Conservation (phyloP, 2,329 filamentous ascomycete genomes). For the Calonectria pauciramosa region DNA sequence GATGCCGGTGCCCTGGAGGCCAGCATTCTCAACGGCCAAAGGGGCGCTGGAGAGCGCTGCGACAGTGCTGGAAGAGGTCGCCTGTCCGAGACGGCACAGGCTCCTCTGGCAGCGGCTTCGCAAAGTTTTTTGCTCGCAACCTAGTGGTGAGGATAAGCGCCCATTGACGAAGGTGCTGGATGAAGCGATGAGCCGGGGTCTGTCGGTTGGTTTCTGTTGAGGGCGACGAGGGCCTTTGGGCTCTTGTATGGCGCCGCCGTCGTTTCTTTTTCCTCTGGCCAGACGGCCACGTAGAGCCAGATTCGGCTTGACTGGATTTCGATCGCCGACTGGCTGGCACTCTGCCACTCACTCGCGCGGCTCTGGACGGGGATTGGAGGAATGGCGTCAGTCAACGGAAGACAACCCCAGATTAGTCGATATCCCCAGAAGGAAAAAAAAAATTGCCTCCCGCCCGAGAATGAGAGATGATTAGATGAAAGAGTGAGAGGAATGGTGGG, state of each 20-base stretch:
- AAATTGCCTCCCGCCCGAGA: neutral
- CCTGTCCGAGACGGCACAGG: neutral
- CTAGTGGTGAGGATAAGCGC: neutral
- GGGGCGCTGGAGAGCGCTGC: constrained; percentile 17
- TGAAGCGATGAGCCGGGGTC: neutral
- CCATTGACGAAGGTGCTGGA: neutral
- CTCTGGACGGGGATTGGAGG: constrained; percentile 7
- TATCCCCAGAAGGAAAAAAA: neutral
- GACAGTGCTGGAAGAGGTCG: constrained; percentile 7
- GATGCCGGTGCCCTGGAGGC: constrained; percentile 35
- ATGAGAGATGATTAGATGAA: constrained; percentile 12
- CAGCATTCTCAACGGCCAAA: constrained; percentile 37
- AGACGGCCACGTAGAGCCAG: constrained; percentile 3
- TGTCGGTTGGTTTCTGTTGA: neutral
- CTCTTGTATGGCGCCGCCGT: neutral
- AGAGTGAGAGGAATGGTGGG: constrained; percentile 3
- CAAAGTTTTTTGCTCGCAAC: neutral
- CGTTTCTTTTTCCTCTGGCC: neutral
- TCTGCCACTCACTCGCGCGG: neutral
- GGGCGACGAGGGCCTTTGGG: neutral
- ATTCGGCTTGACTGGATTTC: constrained; percentile 7
- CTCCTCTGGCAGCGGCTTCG: neutral
- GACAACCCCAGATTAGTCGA: constrained; percentile 9
- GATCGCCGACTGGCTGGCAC: constrained; percentile 9
- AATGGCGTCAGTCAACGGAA: constrained; percentile 6